Conservation (phyloP, 1,284 basidiomycete species). For the Phellopilus nigrolimitatus region DNA sequence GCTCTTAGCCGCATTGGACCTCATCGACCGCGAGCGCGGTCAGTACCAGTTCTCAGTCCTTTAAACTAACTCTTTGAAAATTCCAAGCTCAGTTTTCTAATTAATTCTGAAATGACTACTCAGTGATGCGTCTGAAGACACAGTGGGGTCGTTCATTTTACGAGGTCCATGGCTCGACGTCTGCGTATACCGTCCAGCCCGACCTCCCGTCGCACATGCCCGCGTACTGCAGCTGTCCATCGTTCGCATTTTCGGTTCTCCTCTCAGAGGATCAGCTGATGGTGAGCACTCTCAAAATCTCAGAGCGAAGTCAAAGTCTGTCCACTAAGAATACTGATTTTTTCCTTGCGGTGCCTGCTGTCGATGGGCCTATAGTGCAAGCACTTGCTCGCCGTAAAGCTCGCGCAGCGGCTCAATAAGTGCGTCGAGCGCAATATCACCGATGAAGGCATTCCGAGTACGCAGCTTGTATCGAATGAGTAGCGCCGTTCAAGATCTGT, state of each 20-base stretch:
- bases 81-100: not conserved
- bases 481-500: too few relatives aligned
- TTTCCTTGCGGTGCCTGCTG: too few relatives aligned
- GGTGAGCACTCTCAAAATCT: constrained; percentile 36
- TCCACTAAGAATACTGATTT: too few relatives aligned
- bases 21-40: constrained; percentile 65
- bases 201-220: constrained; percentile 39
- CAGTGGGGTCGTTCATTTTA: constrained; percentile 55
- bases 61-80: not conserved
- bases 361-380: constrained; percentile 51
- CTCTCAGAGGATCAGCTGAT: constrained; percentile 55
- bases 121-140: constrained; percentile 60
- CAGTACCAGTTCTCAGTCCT: constrained; percentile 17
- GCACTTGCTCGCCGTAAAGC: constrained; percentile 60
- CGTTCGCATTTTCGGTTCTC: constrained; percentile 61
- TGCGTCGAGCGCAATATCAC: constrained; percentile 45
- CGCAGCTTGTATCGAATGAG: not conserved
- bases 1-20: constrained; percentile 63
- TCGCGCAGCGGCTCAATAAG: constrained; percentile 50
- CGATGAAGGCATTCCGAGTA: constrained; percentile 11
- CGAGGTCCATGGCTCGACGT: constrained; percentile 60
- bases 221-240: constrained; percentile 69
- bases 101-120: not conserved
- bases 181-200: constrained; percentile 57
- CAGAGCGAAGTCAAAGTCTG: not conserved